A percentile compares a stretch with the other conserved stretches of the same genome.
phyloP scores from a whole-genome alignment of 139 green algal species.

The Micractinium conductrix region DNA sequence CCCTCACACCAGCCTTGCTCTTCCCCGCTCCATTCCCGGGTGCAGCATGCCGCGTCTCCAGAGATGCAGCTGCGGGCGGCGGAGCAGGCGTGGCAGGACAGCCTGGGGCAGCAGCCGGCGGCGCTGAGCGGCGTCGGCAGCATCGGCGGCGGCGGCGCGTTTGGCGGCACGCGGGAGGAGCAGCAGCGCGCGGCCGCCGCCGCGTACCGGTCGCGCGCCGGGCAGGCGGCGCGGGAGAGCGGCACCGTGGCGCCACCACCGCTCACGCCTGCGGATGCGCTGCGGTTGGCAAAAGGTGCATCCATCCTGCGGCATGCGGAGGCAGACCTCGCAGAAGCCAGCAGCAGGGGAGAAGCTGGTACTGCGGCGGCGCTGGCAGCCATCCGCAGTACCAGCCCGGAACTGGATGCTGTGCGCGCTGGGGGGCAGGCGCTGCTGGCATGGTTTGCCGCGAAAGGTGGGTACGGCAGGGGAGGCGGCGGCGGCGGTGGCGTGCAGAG shows the following conservation, averaged over 20 bases:
- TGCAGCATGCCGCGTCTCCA: conserved; percentile 2
- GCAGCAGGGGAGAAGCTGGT: neutral
- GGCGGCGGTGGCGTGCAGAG: too few species aligned
- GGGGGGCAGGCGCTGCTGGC: conserved; percentile 28
- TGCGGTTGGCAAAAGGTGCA: conserved; percentile 14
- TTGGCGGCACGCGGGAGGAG: neutral
- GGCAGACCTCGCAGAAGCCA: conserved; percentile 17
- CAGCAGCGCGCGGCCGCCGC: neutral
- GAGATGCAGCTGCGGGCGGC: conserved; percentile 26
- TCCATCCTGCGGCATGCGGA: conserved; percentile 17
- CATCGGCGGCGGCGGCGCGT: neutral
- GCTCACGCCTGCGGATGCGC: neutral
- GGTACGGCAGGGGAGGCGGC: too few species aligned
- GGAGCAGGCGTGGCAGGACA: conserved; percentile 13
- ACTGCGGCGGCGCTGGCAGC: neutral
- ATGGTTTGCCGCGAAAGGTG: conserved; percentile 36
- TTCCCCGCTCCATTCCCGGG: too few species aligned
- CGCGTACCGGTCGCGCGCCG: neutral
- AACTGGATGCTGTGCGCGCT: conserved; percentile 25
- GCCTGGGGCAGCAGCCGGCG: neutral
- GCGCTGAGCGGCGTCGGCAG: neutral
- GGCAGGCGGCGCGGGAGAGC: neutral
- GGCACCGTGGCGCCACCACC: neutral
- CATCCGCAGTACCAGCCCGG: conserved; percentile 28
- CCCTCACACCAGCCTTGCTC: too few species aligned